A percentile compares a stretch with the other conserved stretches of the same genome.
Conservation (phyloP, 441 rosid genomes). For the Rhodomyrtus psidioides region DNA sequence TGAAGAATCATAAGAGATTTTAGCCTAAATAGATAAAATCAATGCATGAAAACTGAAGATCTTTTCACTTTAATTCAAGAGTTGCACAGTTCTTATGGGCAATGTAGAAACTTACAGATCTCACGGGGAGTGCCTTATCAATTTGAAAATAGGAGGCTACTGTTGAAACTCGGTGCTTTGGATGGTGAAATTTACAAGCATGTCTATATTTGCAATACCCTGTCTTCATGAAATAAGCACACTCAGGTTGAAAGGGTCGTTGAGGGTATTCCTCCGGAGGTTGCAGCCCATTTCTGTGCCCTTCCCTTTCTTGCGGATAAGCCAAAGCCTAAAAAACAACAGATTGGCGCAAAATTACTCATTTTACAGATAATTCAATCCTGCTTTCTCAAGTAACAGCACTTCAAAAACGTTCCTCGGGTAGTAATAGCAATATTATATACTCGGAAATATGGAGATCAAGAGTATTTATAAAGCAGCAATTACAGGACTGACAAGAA, state of each 20-base stretch:
- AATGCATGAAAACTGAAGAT: background rate
- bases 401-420: background rate
- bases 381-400: background rate
- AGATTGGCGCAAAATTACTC: background rate
- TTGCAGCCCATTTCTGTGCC: background rate
- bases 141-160: background rate
- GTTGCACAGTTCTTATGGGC: background rate
- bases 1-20: background rate
- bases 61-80: background rate
- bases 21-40: background rate
- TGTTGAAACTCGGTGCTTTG: constrained; percentile 9
- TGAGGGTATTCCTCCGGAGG: constrained; percentile 17
- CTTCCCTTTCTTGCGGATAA: background rate
- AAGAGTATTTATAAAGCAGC: background rate
- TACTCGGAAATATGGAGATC: background rate
- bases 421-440: background rate
- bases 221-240: constrained; percentile 24
- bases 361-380: background rate
- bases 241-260: constrained; percentile 19
- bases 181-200: constrained; percentile 25
- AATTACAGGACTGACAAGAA: background rate
- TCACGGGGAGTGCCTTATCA: constrained; percentile 7
- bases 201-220: constrained; percentile 16
- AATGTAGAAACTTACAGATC: constrained; percentile 10
- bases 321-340: constrained; percentile 3